Evolutionary conservation across 2,329 filamentous ascomycete genomes (phyloP), one percentile per base, ranked within the genome.

Genomic region (Paracamarosporium sp.): DNA sequence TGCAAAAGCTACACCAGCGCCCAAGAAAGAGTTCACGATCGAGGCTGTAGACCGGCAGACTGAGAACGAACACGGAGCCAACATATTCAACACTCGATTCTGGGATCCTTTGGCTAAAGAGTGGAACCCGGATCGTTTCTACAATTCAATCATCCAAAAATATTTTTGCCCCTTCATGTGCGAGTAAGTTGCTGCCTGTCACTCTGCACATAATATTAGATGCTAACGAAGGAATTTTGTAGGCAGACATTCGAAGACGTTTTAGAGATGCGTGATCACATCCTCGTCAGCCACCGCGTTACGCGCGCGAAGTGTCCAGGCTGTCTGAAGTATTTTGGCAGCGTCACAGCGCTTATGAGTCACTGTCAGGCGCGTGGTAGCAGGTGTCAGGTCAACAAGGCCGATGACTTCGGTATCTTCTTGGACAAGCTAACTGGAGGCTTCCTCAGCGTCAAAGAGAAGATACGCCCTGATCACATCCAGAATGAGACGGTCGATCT

Each of bases 131-230:
- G 72, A 77, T 1, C 72, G 75, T 5, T 88, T 86, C 75, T 80
- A 69, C 54, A 75, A 82, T 38, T 51, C 71, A 0, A 70, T 80
- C 28, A 74, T 78, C 1, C 68, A 75, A 44, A 78, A 75, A 47
- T 90, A 80, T 74, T 77, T 72, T 53, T 90, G 87, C 53, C 87
- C 86, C 0, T 80, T 83, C 54, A 63, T 70, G 3, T 89, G 87
- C 80, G 73, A 76, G 80, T 85, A 76, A 77, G 71, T 66, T 5
- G 7, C n/a, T 25, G 17, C n/a, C 43, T 9, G 3, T 5, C 13
- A 22, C 7, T 30, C 9, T 44, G 6, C 24, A 40, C 22, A 33
- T 43, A 15, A 35, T n/a, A 24, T 8, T 15, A 12, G 12, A 9
- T 20, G 13, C 31, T 50, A 41, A 47, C 59, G 59, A 53, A 63